Conservation (phyloP, 495 filamentous ascomycete genomes). For the Corynascus novoguineensis region DNA sequence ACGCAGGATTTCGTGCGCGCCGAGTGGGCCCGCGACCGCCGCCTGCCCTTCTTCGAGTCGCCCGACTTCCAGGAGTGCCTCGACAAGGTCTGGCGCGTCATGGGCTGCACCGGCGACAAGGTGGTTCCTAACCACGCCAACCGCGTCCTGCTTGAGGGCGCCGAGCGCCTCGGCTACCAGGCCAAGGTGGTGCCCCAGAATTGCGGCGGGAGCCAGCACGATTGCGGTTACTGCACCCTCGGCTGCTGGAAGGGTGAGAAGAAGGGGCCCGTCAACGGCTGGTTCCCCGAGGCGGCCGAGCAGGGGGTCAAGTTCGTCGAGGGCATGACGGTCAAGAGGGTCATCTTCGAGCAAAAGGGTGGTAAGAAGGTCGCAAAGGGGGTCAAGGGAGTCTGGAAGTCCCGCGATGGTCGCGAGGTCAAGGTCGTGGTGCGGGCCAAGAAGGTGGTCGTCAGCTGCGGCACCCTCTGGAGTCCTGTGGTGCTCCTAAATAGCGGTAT, state of each 20-base stretch:
- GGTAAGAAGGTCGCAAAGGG: slow-evolving; percentile 58
- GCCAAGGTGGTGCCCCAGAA: slow-evolving; percentile 74
- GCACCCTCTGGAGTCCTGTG: slow-evolving; percentile 68
- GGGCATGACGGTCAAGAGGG: slow-evolving; percentile 61
- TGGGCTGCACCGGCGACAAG: slow-evolving; percentile 62
- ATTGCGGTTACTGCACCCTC: slow-evolving; percentile 72
- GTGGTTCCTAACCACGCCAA: slow-evolving; percentile 69
- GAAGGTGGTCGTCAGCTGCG: slow-evolving; percentile 71
- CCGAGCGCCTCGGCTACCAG: slow-evolving; percentile 66
- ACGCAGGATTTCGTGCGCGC: slow-evolving; percentile 72
- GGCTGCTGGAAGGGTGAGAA: slow-evolving; percentile 71
- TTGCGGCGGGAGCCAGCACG: slow-evolving; percentile 61
- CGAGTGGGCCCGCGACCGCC: slow-evolving; percentile 68
- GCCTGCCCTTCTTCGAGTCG: slow-evolving; percentile 72
- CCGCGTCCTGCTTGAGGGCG: slow-evolving; percentile 63
- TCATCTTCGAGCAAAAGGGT: slow-evolving; percentile 55
- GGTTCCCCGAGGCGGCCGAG: slow-evolving; percentile 68
- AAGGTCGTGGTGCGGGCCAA: slow-evolving; percentile 70
- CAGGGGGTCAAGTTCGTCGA: slow-evolving; percentile 76
- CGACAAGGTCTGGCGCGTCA: slow-evolving; percentile 55
- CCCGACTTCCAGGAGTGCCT: slow-evolving; percentile 68
- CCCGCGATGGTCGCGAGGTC: slow-evolving; percentile 57
- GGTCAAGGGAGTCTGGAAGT: slow-evolving; percentile 66
- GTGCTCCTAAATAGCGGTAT: slow-evolving; percentile 68
- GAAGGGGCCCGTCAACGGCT: slow-evolving; percentile 70